These are phyloP conservation scores for Zygoascus hellenicus DNA, from an alignment of 1,139 yeast species.

Conservation along the genomic window DNA sequence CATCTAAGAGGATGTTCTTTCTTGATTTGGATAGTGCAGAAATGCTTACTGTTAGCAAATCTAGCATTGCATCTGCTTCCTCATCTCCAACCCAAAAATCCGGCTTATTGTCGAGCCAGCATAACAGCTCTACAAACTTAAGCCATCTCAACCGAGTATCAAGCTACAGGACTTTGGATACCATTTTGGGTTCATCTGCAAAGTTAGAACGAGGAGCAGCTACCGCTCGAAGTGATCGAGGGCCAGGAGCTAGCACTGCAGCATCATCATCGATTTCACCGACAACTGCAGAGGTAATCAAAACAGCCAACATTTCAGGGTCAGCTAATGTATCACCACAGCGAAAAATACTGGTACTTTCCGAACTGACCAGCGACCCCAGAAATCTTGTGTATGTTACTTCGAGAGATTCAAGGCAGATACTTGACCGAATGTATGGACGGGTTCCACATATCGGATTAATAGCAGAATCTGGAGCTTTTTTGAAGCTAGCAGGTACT, in stretches of 20 bases:
- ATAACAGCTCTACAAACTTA: conserved; percentile 1
- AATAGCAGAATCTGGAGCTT: conserved; percentile 88
- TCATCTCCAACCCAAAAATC: neutral
- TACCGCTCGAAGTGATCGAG: neutral
- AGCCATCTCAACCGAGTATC: neutral
- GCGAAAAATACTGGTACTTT: conserved; percentile 34
- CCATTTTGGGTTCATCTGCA: neutral
- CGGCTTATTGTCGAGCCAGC: neutral
- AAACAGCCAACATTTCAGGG: conserved; percentile 2
- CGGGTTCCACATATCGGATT: conserved; percentile 69
- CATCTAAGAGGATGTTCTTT: conserved; percentile 29
- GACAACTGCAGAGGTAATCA: neutral
- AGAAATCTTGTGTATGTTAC: conserved; percentile 65
- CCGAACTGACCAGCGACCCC: conserved; percentile 47
- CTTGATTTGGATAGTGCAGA: conserved; percentile 27
- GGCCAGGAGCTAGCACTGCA: neutral
- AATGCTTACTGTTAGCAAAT: neutral
- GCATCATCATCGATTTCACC: neutral
- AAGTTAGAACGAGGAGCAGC: neutral
- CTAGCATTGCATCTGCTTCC: neutral
- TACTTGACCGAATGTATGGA: conserved; percentile 61
- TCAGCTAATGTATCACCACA: conserved; percentile 30
- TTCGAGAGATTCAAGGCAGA: conserved; percentile 56
- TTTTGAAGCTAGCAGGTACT: conserved; percentile 39
- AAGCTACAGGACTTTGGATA: conserved; percentile 2